Evolutionary conservation across 2,329 filamentous ascomycete genomes (phyloP), one percentile per base, ranked within the genome.

Genomic region (Penicillium brasilianum): DNA sequence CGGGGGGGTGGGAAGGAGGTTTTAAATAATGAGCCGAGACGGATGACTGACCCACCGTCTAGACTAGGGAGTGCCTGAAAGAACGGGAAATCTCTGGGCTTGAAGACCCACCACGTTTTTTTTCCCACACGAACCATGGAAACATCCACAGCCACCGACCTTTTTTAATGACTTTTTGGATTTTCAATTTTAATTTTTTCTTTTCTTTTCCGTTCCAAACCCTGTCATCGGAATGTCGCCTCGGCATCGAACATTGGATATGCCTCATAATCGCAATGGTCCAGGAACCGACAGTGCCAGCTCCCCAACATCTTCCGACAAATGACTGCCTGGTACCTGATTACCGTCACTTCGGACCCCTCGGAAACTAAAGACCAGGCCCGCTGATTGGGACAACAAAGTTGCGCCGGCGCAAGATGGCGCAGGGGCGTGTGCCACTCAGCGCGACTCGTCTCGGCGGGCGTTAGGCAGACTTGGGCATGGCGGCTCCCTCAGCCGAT

Each of bases 311-410:
- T 37, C 51, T 43, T 8, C 36, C 37, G 48, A 57, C 30, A 16
- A 6, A 30, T 51, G 49, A 16, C 50, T 16, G 53, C 30, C 54
- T 52, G 57, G 63, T 61, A 59, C 64, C 59, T 57, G 60, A 49
- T 9, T 34, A 4, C 10, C 8, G 32, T 34, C 32, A 43, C 14
- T n/a, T 46, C 56, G 62, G 62, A 59, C n/a, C 18, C 41, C 25
- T 50, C 61, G 61, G 63, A 54, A 53, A 28, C 32, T 11, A n/a
- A n/a, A n/a, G n/a, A 20, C 25, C 41, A 37, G 11, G 18, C 3
- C 34, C 43, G 5, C 43, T 66, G 62, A 64, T 66, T 66, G 61
- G 61, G 13, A 58, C 30, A 39, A 60, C 52, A 20, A 28, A 53
- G 39, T 60, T 59, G 52, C 22, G 58, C 58, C 60, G 43, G 32